These are phyloP conservation scores for Sparassis latifolia DNA, from an alignment of 1,284 basidiomycete genomes.

Conservation along the genomic window DNA sequence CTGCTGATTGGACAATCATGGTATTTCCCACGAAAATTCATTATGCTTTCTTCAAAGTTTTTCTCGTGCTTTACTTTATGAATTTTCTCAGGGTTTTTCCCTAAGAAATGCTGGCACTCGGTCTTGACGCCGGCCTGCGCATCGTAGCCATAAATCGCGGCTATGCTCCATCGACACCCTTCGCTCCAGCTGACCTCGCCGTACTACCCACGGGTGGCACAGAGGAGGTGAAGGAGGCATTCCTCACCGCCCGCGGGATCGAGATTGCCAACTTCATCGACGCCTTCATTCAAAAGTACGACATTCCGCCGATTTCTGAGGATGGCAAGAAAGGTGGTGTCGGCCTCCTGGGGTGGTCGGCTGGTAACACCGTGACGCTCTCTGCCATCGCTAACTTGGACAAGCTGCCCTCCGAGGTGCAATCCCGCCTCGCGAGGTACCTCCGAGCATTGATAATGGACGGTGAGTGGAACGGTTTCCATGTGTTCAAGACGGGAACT, in stretches of 20 bases:
- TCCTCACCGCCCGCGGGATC: slow-evolving; percentile 22
- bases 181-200: slow-evolving; percentile 15
- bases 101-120: no score
- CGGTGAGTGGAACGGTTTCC: slow-evolving; percentile 16
- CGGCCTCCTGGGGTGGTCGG: slow-evolving; percentile 32
- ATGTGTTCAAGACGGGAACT: neutral
- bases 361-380: slow-evolving; percentile 22
- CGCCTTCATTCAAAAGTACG: slow-evolving; percentile 22
- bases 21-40: no score
- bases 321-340: slow-evolving; percentile 27
- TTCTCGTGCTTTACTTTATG: no score
- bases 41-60: no score
- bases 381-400: slow-evolving; percentile 23
- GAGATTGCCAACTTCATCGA: slow-evolving; percentile 29
- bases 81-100: no score
- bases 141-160: slow-evolving; percentile 17
- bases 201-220: slow-evolving; percentile 16
- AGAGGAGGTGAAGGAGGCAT: slow-evolving; percentile 13
- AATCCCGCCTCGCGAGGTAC: slow-evolving; percentile 14
- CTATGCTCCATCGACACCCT: slow-evolving; percentile 18
- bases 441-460: slow-evolving; percentile 25
- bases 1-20: no score
- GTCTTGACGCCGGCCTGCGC: neutral
- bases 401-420: slow-evolving; percentile 15
- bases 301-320: slow-evolving; percentile 22